These are phyloP conservation scores for Metarhizium robertsii DNA, from an alignment of 2,329 filamentous ascomycete genomes.

Conservation along the genomic window DNA sequence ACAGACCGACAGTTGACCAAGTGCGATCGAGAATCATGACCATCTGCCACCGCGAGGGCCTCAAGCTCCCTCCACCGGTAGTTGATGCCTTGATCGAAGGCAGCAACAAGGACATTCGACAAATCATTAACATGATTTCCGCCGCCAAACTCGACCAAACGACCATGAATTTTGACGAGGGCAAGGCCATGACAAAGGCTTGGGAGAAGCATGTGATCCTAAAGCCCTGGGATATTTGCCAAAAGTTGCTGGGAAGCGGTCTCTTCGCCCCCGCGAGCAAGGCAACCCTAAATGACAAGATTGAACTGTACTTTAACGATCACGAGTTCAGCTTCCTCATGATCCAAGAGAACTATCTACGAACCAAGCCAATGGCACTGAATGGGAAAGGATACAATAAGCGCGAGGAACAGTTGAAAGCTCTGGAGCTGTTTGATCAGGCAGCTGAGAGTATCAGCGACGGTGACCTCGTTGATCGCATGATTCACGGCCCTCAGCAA, in stretches of 20 bases:
- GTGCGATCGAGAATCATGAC: conserved; percentile 90
- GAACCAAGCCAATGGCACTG: conserved; percentile 63
- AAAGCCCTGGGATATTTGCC: conserved; percentile 96
- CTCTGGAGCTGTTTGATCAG: conserved; percentile 76
- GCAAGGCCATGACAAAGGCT: conserved; percentile 90
- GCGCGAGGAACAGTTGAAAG: conserved; percentile 66
- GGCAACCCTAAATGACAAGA: conserved; percentile 89
- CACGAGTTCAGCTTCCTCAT: conserved; percentile 96
- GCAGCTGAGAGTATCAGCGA: conserved; percentile 96
- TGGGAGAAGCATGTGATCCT: conserved; percentile 98
- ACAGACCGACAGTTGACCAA: conserved; percentile 81
- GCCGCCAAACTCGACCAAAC: conserved; percentile 82
- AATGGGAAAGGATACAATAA: conserved; percentile 45
- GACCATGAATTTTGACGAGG: conserved; percentile 72
- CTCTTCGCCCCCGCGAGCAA: conserved; percentile 80
- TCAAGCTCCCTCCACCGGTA: conserved; percentile 75
- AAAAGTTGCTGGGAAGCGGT: conserved; percentile 81
- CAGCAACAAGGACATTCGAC: conserved; percentile 88
- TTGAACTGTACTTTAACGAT: conserved; percentile 98
- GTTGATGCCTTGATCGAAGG: conserved; percentile 93
- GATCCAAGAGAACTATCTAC: conserved; percentile 96
- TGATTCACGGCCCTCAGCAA: conserved; percentile 97
- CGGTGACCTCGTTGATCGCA: conserved; percentile 87
- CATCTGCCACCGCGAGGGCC: conserved; percentile 82
- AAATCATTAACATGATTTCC: conserved; percentile 97